These are phyloP conservation scores for Suillus americanus DNA, from an alignment of 768 basidiomycete species.

Conservation along the genomic window DNA sequence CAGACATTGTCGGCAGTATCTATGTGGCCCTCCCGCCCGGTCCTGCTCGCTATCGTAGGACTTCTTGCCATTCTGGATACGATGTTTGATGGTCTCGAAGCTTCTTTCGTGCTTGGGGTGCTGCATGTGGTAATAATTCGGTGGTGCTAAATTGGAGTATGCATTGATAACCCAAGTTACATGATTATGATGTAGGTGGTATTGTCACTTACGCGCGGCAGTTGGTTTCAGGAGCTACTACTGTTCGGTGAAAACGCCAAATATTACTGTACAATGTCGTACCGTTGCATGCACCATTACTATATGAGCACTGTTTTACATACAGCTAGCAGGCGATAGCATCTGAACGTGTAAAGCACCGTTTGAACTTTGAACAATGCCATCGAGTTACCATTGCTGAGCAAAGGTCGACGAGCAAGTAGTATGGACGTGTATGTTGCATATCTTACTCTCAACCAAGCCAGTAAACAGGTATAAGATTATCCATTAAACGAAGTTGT, in stretches of 20 bases:
- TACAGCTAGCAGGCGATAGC: not conserved
- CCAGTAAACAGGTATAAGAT: not conserved
- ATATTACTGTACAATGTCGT: not conserved
- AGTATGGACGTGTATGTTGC: not conserved
- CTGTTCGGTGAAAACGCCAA: not conserved
- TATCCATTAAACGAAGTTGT: not conserved
- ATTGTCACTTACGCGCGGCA: not conserved
- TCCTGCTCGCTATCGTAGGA: conserved; percentile 28
- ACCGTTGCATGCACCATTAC: not conserved
- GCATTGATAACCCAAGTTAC: not conserved
- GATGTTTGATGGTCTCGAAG: conserved; percentile 38
- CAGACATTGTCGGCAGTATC: conserved; percentile 27
- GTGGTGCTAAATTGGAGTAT: not conserved
- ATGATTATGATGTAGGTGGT: not conserved
- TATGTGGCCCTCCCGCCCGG: conserved; percentile 25
- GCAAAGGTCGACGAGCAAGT: not conserved
- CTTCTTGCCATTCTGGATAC: conserved; percentile 45
- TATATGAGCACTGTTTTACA: not conserved
- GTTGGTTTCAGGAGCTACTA: not conserved
- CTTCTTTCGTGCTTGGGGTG: conserved; percentile 38
- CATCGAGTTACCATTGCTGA: not conserved
- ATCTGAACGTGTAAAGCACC: not conserved
- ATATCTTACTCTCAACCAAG: not conserved
- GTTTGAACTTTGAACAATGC: not conserved
- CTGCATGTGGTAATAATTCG: conserved; percentile 38